phyloP scores from a whole-genome alignment of 805 yeast genomes.

The Metschnikowia picachoensis region DNA sequence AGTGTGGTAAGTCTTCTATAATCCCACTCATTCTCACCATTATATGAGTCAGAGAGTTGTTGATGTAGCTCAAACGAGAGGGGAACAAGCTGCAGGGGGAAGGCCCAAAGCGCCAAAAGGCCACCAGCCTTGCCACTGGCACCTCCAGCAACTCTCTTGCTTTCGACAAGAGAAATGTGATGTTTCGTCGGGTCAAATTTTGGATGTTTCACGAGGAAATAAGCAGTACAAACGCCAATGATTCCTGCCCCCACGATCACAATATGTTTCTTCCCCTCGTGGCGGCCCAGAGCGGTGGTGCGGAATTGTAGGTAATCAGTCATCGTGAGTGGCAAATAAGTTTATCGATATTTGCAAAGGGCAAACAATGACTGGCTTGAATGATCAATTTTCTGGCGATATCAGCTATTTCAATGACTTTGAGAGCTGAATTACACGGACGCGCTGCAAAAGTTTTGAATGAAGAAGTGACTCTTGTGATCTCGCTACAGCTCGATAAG shows the following conservation, averaged over 20 bases:
- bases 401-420: too few species aligned
- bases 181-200: slow-evolving; percentile 66
- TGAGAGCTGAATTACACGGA: too few species aligned
- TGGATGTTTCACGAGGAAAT: slow-evolving; percentile 80
- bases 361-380: too few species aligned
- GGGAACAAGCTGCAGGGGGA: slow-evolving; percentile 91
- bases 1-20: slow-evolving; percentile 85
- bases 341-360: too few species aligned
- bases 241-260: slow-evolving; percentile 93
- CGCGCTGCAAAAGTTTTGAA: too few species aligned
- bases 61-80: slow-evolving; percentile 82
- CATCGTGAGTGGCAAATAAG: slow-evolving; percentile 15
- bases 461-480: too few species aligned
- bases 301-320: slow-evolving; percentile 30
- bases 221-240: slow-evolving; percentile 93
- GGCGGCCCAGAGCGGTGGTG: slow-evolving; percentile 44
- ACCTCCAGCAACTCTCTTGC: slow-evolving; percentile 93
- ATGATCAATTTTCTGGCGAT: too few species aligned
- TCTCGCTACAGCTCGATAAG: too few species aligned
- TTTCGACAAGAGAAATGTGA: slow-evolving; percentile 82
- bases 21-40: slow-evolving; percentile 91
- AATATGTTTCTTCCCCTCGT: slow-evolving; percentile 66
- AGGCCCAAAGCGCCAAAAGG: slow-evolving; percentile 90
- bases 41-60: slow-evolving; percentile 69
- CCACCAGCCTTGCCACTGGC: slow-evolving; percentile 99